Percentiles rank a stretch among this genome's conserved stretches.
Conservation (phyloP, 352 stramenopile genomes). For the Phytophthora foliorum region DNA sequence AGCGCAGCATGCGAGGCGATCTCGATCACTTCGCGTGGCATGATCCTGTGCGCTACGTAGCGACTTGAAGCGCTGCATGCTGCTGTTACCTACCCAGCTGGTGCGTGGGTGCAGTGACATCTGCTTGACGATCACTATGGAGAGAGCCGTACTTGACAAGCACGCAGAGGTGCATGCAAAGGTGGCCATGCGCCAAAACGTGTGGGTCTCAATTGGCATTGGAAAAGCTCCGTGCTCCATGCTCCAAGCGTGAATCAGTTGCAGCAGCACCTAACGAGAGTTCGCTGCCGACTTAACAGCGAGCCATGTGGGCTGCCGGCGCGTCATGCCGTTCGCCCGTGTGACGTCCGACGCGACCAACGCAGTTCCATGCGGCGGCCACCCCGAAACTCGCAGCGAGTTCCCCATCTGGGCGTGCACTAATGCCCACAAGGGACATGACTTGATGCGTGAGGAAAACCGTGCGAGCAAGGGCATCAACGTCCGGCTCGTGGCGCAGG, state of each 20-base stretch:
- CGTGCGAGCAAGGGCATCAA: constrained; percentile 22
- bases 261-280: no score
- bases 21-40: not conserved
- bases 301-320: not conserved
- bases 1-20: not conserved
- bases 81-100: constrained; percentile 4
- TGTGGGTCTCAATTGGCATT: constrained; percentile 1
- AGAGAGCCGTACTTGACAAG: constrained; percentile 5
- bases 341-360: constrained; percentile 8
- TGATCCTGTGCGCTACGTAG: no score
- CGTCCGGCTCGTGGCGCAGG: constrained; percentile 28
- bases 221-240: no score
- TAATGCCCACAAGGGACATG: constrained; percentile 36
- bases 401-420: constrained; percentile 12
- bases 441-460: constrained; percentile 25
- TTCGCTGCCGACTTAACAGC: constrained; percentile 7
- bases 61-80: constrained; percentile 3
- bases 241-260: no score
- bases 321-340: constrained; percentile 12
- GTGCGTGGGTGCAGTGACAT: not conserved
- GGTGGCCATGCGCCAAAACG: not conserved
- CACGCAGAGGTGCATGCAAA: constrained; percentile 16
- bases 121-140: not conserved
- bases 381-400: constrained; percentile 22
- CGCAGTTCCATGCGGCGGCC: constrained; percentile 22